These are phyloP conservation scores for Ophiostoma tasmaniense DNA, from an alignment of 2,329 filamentous ascomycete species.

Conservation along the genomic window DNA sequence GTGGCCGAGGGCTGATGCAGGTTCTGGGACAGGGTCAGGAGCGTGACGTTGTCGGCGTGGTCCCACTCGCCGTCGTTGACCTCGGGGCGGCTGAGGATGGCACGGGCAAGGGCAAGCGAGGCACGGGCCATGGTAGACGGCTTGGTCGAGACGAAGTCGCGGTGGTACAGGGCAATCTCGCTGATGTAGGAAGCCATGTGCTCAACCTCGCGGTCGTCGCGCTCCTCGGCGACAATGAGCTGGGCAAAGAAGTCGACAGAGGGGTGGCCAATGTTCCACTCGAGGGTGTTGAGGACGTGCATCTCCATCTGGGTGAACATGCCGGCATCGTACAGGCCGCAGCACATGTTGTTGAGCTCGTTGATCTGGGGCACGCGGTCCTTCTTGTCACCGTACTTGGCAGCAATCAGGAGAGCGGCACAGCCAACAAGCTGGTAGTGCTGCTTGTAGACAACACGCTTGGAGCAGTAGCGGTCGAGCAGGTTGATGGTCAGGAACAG, in stretches of 20 bases:
- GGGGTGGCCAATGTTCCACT: constrained; percentile 92
- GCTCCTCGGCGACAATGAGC: constrained; percentile 72
- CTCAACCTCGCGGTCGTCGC: constrained; percentile 76
- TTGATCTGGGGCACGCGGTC: constrained; percentile 95
- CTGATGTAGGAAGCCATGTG: constrained; percentile 91
- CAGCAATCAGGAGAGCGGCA: constrained; percentile 87
- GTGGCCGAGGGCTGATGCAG: constrained; percentile 51
- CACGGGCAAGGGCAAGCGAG: constrained; percentile 75
- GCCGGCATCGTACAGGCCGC: constrained; percentile 92
- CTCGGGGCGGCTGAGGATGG: constrained; percentile 74
- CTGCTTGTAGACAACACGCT: constrained; percentile 95
- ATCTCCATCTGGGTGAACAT: constrained; percentile 99
- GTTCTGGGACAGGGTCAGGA: constrained; percentile 51
- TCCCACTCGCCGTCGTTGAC: constrained; percentile 70
- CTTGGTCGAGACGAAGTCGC: constrained; percentile 88
- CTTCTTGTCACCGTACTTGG: constrained; percentile 98
- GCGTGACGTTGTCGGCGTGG: constrained; percentile 58
- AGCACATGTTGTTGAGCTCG: constrained; percentile 98
- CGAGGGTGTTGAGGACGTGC: constrained; percentile 95
- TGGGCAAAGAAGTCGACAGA: constrained; percentile 93
- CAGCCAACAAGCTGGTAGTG: constrained; percentile 98
- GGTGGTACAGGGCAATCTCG: constrained; percentile 92
- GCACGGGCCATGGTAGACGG: constrained; percentile 86
- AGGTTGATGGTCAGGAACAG: constrained; percentile 95
- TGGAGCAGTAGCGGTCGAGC: constrained; percentile 94